phyloP scores from a whole-genome alignment of 2,329 filamentous ascomycete species.

The Pestalotiopsis sp. region DNA sequence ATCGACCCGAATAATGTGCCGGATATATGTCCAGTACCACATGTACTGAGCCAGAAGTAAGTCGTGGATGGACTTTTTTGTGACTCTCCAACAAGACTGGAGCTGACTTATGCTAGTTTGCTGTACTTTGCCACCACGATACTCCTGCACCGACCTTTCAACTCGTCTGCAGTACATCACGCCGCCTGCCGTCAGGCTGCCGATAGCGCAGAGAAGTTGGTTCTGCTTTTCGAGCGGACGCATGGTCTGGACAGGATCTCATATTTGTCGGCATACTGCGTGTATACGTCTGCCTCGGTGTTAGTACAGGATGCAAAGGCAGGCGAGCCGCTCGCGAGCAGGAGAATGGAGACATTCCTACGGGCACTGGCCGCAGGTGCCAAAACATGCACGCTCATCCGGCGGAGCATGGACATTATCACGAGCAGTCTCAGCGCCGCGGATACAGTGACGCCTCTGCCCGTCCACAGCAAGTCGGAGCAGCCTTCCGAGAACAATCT shows the following conservation, averaged over 20 bases:
- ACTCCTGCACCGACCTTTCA: slow-evolving; percentile 27
- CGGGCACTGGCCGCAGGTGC: slow-evolving; percentile 24
- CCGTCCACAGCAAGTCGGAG: not conserved
- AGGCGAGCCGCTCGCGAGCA: slow-evolving; percentile 20
- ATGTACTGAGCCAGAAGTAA: slow-evolving; percentile 10
- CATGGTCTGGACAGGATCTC: slow-evolving; percentile 29
- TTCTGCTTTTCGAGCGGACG: slow-evolving; percentile 27
- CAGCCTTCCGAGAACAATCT: not conserved
- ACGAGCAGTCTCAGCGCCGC: slow-evolving; percentile 16
- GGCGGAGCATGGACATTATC: slow-evolving; percentile 32
- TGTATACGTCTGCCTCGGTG: slow-evolving; percentile 31
- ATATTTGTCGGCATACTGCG: slow-evolving; percentile 34
- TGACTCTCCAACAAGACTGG: no score
- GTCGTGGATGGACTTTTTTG: not conserved
- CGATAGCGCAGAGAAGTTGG: slow-evolving; percentile 25
- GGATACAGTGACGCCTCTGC: not conserved
- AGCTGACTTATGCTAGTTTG: slow-evolving; percentile 13
- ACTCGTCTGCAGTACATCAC: slow-evolving; percentile 20
- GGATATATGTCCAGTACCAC: not conserved
- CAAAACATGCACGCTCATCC: slow-evolving; percentile 26
- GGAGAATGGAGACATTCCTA: slow-evolving; percentile 27
- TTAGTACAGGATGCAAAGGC: slow-evolving; percentile 28
- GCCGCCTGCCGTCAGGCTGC: slow-evolving; percentile 24
- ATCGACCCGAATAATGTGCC: slow-evolving; percentile 6
- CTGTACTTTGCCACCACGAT: slow-evolving; percentile 25